phyloP scores from a whole-genome alignment of 2,329 filamentous ascomycete species.

The Hypoxylon sp. region DNA sequence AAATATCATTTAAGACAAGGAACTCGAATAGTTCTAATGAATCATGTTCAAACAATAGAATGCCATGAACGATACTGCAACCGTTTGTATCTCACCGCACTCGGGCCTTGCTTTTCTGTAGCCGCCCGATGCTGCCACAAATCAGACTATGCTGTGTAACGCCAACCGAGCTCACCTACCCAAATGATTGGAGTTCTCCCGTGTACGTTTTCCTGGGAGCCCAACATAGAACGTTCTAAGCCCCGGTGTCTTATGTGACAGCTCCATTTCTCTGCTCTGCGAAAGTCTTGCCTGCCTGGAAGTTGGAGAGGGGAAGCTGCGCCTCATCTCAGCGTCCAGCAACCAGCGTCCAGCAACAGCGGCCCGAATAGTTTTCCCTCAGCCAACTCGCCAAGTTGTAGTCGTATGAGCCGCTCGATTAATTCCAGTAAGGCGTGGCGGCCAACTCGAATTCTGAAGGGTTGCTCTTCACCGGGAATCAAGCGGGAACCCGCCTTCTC shows the following conservation, averaged over 20 bases:
- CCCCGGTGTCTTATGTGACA: neutral
- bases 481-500: neutral
- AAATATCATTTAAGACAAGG: neutral
- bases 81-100: neutral
- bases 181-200: slow-evolving; percentile 9
- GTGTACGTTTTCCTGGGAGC: neutral
- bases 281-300: neutral
- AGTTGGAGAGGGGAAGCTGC: slow-evolving; percentile 21
- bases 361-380: slow-evolving; percentile 7
- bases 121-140: neutral
- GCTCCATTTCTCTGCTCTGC: neutral
- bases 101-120: neutral
- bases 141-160: slow-evolving; percentile 20
- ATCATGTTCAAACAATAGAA: neutral
- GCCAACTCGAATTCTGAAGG: neutral
- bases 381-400: neutral
- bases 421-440: neutral
- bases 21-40: neutral
- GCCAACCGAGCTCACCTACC: slow-evolving; percentile 1
- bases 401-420: neutral
- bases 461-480: neutral
- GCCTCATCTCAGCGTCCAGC: slow-evolving; percentile 7
- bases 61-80: neutral
- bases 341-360: neutral
- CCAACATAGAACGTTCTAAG: neutral